A percentile compares a stretch with the other conserved stretches of the same genome.
These are phyloP conservation scores for Rhododendron molle DNA, from an alignment of 148 eudicot genomes.

Conservation along the genomic window DNA sequence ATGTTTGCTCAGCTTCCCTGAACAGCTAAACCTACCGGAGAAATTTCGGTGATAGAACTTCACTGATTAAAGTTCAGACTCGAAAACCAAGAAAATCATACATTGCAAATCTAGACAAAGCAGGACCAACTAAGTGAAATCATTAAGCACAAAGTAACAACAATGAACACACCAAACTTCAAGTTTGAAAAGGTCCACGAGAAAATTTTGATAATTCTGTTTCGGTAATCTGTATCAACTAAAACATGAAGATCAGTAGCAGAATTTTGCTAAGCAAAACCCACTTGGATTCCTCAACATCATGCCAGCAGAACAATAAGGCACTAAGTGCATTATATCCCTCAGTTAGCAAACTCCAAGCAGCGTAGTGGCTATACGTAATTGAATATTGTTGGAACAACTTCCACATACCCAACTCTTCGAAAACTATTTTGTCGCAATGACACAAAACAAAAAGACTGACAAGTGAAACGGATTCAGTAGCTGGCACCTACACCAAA, in stretches of 20 bases:
- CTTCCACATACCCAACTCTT: neutral
- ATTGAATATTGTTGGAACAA: neutral
- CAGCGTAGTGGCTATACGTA: neutral
- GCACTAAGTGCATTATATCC: neutral
- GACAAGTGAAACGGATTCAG: neutral
- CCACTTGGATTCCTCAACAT: neutral
- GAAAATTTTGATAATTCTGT: neutral
- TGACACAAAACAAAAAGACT: neutral
- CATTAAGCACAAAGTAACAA: neutral
- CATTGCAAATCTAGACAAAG: neutral
- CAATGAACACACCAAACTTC: neutral
- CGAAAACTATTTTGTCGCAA: neutral
- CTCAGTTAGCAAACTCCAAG: neutral
- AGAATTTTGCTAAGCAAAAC: too few species aligned
- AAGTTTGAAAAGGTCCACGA: neutral
- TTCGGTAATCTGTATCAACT: too few species aligned
- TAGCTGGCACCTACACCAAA: neutral
- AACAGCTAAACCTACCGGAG: neutral
- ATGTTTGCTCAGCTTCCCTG: neutral
- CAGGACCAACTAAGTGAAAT: neutral
- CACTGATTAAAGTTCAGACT: neutral
- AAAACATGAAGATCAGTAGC: too few species aligned
- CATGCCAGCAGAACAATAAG: neutral
- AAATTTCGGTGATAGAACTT: neutral
- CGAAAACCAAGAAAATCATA: neutral